phyloP scores from a whole-genome alignment of 257 asterid species.

The Solanum ossicruentum region DNA sequence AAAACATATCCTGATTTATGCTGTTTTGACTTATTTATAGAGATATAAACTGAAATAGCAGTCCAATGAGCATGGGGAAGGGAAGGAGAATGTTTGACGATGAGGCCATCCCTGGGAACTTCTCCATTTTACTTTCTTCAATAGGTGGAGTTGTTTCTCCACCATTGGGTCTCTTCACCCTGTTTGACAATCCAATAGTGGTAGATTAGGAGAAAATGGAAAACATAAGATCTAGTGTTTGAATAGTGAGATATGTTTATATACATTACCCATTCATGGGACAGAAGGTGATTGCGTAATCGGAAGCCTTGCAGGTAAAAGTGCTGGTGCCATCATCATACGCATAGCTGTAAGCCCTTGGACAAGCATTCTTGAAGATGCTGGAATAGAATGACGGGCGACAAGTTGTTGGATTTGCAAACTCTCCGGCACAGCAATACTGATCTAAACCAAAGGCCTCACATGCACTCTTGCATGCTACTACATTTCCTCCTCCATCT shows the following conservation, averaged over 20 bases:
- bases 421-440: constrained; percentile 79
- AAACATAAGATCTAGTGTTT: not conserved
- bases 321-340: constrained; percentile 81
- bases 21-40: not conserved
- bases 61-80: constrained; percentile 9
- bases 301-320: constrained; percentile 66
- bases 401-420: constrained; percentile 68
- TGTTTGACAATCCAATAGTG: constrained; percentile 11
- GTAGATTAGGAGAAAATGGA: not conserved
- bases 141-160: constrained; percentile 24
- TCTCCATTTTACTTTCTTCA: constrained; percentile 19
- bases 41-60: constrained; percentile 2
- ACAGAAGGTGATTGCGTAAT: constrained; percentile 43
- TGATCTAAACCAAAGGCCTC: constrained; percentile 62
- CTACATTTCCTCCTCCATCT: constrained; percentile 40
- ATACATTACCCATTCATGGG: constrained; percentile 16
- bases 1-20: not conserved
- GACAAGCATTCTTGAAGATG: constrained; percentile 65
- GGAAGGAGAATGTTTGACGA: constrained; percentile 23
- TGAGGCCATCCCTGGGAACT: constrained; percentile 8
- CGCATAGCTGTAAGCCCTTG: constrained; percentile 72
- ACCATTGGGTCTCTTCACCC: constrained; percentile 16
- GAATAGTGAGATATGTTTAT: not conserved
- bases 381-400: constrained; percentile 61
- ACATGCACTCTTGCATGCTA: constrained; percentile 86